These are phyloP conservation scores for Cryphonectria parasitica DNA, from an alignment of 2,329 filamentous ascomycete species.

Conservation along the genomic window DNA sequence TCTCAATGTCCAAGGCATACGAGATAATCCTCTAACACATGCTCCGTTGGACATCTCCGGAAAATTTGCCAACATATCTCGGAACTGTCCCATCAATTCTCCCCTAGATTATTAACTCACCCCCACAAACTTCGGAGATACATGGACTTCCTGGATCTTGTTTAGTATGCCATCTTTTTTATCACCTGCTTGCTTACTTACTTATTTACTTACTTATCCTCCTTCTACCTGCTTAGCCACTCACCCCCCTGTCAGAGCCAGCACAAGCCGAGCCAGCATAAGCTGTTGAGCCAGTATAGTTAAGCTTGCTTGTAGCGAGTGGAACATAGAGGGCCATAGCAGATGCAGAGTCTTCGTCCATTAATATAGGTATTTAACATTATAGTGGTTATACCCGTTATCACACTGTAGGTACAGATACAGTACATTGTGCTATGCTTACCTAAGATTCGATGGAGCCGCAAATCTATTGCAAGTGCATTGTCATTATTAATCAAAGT, in stretches of 20 bases:
- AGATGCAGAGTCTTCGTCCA: background rate
- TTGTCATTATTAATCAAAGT: constrained; percentile 20
- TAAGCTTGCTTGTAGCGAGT: background rate
- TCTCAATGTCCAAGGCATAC: constrained; percentile 5
- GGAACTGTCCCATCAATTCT: constrained; percentile 6
- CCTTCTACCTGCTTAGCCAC: too few species aligned
- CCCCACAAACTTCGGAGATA: background rate
- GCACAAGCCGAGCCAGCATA: too few species aligned
- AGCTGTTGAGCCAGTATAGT: background rate
- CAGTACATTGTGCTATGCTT: too few species aligned
- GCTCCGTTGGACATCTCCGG: constrained; percentile 8
- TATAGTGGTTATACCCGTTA: background rate
- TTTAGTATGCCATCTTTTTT: too few species aligned
- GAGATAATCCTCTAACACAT: background rate
- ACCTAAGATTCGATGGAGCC: too few species aligned
- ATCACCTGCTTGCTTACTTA: too few species aligned
- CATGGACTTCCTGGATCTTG: constrained; percentile 4
- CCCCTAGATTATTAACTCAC: constrained; percentile 6
- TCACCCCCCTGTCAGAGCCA: too few species aligned
- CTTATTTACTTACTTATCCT: too few species aligned
- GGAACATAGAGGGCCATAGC: background rate
- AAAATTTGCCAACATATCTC: constrained; percentile 6
- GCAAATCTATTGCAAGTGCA: background rate
- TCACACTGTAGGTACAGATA: background rate
- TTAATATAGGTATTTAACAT: background rate